Evolutionary conservation across 495 filamentous ascomycete species (phyloP), one percentile per base, ranked within the genome.

Genomic region (Xylaria intraflava): DNA sequence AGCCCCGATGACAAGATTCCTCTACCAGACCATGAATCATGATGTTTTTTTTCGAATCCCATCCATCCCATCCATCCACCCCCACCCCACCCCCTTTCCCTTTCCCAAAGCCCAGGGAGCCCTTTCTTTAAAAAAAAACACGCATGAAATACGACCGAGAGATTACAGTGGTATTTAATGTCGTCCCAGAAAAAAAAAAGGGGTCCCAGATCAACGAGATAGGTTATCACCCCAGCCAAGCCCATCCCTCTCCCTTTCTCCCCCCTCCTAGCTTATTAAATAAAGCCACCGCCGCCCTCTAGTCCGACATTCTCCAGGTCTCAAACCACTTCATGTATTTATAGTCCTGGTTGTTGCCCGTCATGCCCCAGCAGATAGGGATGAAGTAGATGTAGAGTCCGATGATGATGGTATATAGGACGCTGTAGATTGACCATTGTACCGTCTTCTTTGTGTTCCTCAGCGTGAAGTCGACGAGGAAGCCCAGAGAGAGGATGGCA

Each of bases 301-400:
- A 79, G 65, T 87, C 81, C 49, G 82, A 76, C 56, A 87, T 81
- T 53, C 80, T 74, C 84, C 83, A 86, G 41, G 65, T 73, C 55
- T 76, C 72, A 53, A 95, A 84, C 93, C 93, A 98, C 74, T 89
- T 95, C 74, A 98, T 73, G 73, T 98, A 89, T 61, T 73, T 80
- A 81, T 89, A 97, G 69, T 97, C 77, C 67, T 81, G 79, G 68
- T 87, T 87, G 35, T 78, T 70, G 10, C 93, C 93, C 46, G 83
- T 83, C 88, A 98, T 98, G 36, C 93, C 93, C 73, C 94, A 98
- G 64, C 88, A 91, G 62, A 98, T 94, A n/a, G 86, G 89, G 51
- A 89, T 84, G 72, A 98, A 98, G 59, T 88, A 76, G 59, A 88
- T 72, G 71, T 95, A 98, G 30, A 97, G 76, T 12, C 84, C 88